A percentile compares a stretch with the other conserved stretches of the same genome.
Evolutionary conservation across 495 filamentous ascomycete species (phyloP).

Genomic region (Aspergillus olivimuriae): DNA sequence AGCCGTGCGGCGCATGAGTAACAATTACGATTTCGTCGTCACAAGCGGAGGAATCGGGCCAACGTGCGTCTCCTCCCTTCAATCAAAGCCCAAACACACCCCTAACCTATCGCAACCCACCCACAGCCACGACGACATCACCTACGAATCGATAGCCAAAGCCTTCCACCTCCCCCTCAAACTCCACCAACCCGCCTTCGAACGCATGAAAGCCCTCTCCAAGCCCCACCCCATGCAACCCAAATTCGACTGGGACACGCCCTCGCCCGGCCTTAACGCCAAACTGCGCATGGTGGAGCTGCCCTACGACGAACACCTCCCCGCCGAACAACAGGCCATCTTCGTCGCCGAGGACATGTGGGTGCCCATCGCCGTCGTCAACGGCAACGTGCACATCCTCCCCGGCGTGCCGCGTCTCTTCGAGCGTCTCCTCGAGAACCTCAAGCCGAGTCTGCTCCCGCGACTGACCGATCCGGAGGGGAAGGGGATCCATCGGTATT

Average conservation of each 20-base stretch:
- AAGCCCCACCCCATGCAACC: constrained; percentile 63
- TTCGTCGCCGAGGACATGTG: constrained; percentile 79
- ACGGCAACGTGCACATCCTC: constrained; percentile 88
- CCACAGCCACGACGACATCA: constrained; percentile 89
- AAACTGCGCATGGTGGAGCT: constrained; percentile 85
- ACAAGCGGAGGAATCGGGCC: constrained; percentile 94
- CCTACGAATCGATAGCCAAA: constrained; percentile 87
- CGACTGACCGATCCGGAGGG: constrained; percentile 71
- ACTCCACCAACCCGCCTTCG: constrained; percentile 68
- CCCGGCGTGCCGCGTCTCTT: constrained; percentile 88
- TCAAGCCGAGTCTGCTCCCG: constrained; percentile 63
- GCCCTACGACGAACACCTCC: constrained; percentile 60
- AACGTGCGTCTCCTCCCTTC: constrained; percentile 51
- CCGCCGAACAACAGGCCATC: constrained; percentile 58
- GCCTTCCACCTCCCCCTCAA: constrained; percentile 73
- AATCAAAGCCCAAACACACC: not conserved
- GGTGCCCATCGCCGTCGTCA: constrained; percentile 84
- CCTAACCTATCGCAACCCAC: not conserved
- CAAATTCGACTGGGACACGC: constrained; percentile 78
- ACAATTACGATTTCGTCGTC: constrained; percentile 86
- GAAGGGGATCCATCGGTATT: constrained; percentile 65
- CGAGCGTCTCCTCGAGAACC: constrained; percentile 63
- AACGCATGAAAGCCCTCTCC: constrained; percentile 76
- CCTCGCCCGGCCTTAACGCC: constrained; percentile 69
- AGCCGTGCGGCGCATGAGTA: constrained; percentile 76